A percentile compares a stretch with the other conserved stretches of the same genome.
phyloP scores from a whole-genome alignment of 768 basidiomycete genomes.

The Lanmaoa rubissima region DNA sequence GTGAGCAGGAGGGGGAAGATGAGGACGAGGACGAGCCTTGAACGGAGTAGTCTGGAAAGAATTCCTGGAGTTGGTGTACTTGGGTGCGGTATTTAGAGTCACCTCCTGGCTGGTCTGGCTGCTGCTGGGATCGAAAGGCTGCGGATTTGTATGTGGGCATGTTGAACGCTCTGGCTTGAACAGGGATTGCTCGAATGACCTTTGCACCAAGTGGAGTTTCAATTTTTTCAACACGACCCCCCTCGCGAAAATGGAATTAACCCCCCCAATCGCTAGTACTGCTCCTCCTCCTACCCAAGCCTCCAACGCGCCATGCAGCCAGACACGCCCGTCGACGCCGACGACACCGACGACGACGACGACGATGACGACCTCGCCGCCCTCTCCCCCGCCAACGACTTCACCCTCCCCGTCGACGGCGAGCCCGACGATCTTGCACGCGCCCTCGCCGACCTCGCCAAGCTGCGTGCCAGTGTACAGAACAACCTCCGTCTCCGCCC shows the following conservation, averaged over 20 bases:
- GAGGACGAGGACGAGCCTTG: slow-evolving; percentile 50
- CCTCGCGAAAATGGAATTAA: neutral
- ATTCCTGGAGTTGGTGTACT: slow-evolving; percentile 63
- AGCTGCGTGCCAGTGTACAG: slow-evolving; percentile 68
- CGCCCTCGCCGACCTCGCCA: slow-evolving; percentile 65
- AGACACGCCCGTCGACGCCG: neutral
- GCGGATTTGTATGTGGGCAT: slow-evolving; percentile 30
- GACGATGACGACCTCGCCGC: slow-evolving; percentile 28
- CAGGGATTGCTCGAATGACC: neutral
- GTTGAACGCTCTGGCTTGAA: neutral
- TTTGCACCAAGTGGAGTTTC: slow-evolving; percentile 19
- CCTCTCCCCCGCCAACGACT: slow-evolving; percentile 32
- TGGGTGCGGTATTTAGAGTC: slow-evolving; percentile 50
- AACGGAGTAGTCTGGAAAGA: slow-evolving; percentile 66
- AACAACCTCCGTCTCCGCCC: slow-evolving; percentile 78
- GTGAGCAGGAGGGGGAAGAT: slow-evolving; percentile 26
- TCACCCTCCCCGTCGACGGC: slow-evolving; percentile 17
- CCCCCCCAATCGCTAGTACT: slow-evolving; percentile 22
- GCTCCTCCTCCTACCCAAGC: slow-evolving; percentile 3
- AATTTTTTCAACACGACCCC: slow-evolving; percentile 22
- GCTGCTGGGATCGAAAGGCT: slow-evolving; percentile 25
- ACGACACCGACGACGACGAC: slow-evolving; percentile 17
- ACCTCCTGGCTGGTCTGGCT: neutral
- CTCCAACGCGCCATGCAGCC: slow-evolving; percentile 5
- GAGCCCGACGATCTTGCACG: slow-evolving; percentile 58